Base-by-base conservation (phyloP, 257 asterid species). In the Nicotiana benthamiana region DNA sequence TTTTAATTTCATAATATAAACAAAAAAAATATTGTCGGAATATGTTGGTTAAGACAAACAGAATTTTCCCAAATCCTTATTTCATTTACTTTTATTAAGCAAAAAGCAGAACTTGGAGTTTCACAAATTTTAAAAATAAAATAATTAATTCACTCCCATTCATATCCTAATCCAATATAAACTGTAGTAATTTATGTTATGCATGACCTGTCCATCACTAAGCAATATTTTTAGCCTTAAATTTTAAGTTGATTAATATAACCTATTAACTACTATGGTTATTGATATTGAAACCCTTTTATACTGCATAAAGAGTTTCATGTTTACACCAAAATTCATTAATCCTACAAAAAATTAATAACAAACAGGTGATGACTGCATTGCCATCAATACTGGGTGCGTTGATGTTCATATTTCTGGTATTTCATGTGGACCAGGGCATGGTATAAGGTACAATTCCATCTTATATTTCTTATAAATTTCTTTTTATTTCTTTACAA, bases 341-440 rank as follows among this genome's bases (percentile, higher is more conserved):
- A 43, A 43, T 11, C 24, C 30, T 43, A 12, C 36, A 67, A 72
- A 46, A 27, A 27, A 27, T 27, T 13, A 64, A 64, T 16, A 27
- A 82, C 60, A 17, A 22, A 3, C 52, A 84, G 84, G 82, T 46
- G 87, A 80, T 81, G 87, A 80, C 32, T 84, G 82, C 75, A 59
- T 77, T 15, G 82, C 84, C 15, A 53, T 83, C 36, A 80, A 80
- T 62, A 56, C 11, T 22, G 82, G 84, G 24, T 18, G 79, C 40
- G 46, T 60, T 40, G 65, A 43, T 51, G 59, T 80, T 12, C 10
- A 40, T 52, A 60, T 84, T 40, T 16, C 80, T 28, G 75, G 79
- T 22, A 62, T 80, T 80, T n/a, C 77, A 30, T 80, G 84, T 34
- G 86, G 84, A 75, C 86, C 86, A 5, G 82, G 82, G 6, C 84